Evolutionary conservation across 306 rosid genomes (phyloP), one percentile per base, ranked within the genome.

Genomic region (Acacia acuminata): DNA sequence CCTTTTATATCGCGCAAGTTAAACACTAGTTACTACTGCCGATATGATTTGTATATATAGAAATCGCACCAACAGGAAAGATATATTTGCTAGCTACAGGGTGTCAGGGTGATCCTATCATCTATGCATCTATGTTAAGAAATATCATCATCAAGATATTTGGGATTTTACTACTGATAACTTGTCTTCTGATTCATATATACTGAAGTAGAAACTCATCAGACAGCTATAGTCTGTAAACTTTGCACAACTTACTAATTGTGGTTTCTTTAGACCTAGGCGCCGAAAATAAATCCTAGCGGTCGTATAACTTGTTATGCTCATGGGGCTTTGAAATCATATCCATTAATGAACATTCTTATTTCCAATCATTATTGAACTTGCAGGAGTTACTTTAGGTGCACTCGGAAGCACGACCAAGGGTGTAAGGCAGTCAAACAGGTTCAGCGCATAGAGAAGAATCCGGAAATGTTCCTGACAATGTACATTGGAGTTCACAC

Each of bases 311-410:
- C 73, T 19, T 68, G 7, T 40, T 24, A 51, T 68, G 48, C 32
- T 68, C 50, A 25, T 63, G 8, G 25, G 65, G 34, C 9, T 24
- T 10, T 27, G 36, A 42, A 43, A 20, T 20, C 11, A 43, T 5
- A 40, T 20, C 25, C 15, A 69, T 42, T 1, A 3, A 3, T 30
- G 8, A 22, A 40, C 8, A 20, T 40, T 69, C 32, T 22, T 8
- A 58, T 20, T 22, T 61, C 1, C 22, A 71, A 7, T 6, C 34
- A 24, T 61, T 17, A 24, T 61, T 17, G 34, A 16, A 22, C 71
- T 74, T 71, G 65, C 90, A 95, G 98, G 92, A 88, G 97, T 87
- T 95, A 95, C 82, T 95, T 79, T 79, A 86, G 98, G 19, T 95
- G 98, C 88, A 89, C 92, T 1, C 65, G 92, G 55, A 95, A 95